phyloP scores from a whole-genome alignment of 2,329 filamentous ascomycete species.

The Juglanconis sp. region DNA sequence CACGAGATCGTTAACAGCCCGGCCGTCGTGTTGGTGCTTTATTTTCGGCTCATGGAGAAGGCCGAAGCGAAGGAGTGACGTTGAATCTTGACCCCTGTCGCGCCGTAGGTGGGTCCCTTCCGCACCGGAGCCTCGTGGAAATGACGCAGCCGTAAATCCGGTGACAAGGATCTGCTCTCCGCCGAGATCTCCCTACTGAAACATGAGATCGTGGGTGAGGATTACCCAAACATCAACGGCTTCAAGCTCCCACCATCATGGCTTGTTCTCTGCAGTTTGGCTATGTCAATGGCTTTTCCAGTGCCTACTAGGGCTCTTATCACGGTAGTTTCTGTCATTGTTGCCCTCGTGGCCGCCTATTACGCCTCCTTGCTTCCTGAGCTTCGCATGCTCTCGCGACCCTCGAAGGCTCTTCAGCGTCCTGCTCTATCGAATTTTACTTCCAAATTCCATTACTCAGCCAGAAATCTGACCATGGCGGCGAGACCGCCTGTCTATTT shows the following conservation, averaged over 20 bases:
- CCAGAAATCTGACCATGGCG: constrained; percentile 22
- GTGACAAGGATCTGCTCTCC: neutral
- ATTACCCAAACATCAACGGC: constrained; percentile 14
- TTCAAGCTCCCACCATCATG: neutral
- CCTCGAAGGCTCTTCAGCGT: neutral
- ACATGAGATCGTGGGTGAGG: neutral
- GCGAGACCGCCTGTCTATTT: constrained; percentile 43
- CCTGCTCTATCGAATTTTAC: neutral
- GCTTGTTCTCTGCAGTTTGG: neutral
- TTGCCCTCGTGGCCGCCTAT: constrained; percentile 11
- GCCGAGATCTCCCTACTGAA: neutral
- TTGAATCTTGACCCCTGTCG: neutral
- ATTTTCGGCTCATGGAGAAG: neutral
- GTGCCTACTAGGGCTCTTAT: constrained; percentile 6
- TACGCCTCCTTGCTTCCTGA: constrained; percentile 3
- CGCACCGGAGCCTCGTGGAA: neutral
- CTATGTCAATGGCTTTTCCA: constrained; percentile 4
- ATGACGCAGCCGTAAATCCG: neutral
- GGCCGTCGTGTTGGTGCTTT: neutral
- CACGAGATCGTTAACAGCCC: neutral
- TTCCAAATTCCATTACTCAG: neutral
- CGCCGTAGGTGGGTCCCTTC: neutral
- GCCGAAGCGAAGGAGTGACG: neutral
- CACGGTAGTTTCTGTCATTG: neutral
- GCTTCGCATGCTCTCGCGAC: constrained; percentile 2